Base-by-base conservation (phyloP, 345 rosid genomes). In the Odontarrhena argentea region DNA sequence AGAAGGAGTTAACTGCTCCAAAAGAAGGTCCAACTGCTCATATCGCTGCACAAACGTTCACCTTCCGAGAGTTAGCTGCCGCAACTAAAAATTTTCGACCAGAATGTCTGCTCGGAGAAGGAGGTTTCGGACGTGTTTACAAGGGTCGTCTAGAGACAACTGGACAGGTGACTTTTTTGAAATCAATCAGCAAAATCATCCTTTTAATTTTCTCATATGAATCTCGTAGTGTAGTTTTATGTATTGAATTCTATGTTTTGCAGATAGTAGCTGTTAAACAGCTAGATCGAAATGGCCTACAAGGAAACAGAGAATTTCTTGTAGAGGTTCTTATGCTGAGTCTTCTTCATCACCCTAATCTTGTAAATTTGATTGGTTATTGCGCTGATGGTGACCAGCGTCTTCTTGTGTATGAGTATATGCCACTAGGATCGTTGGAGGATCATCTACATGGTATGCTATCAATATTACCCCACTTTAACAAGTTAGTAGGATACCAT, bases 241-340 rank as follows among this genome's bases (percentile, higher is more conserved):
- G 3, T 22, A 59, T 26, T 55, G 55, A 37, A 28, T 54, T 22
- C 12, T 15, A 13, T 48, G 52, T 69, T 49, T 69, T 74, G 78
- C 84, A 93, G 99, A 88, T 83, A 60, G 99, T 88, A 50, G 99
- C 99, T 30, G 96, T 93, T 59, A 93, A 93, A 78, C 95, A 88
- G 75, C 88, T 93, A 9, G 97, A 91, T 78, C 79, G 94, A 65
- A 91, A 93, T 35, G 97, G 99, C 47, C 89, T 88, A 66, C 97
- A 93, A 78, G 99, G 99, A 76, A 93, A 93, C 70, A 83, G 97
- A 83, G 99, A 93, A 77, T 93, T 93, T 81, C 87, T 86, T 64
- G 98, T 93, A 60, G 98, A 93, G 77, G 97, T 93, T 77, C 96
- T 93, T 54, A 89, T 93, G 96, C 90, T 93, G 65, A 91, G 99